Conservation (phyloP, 1,284 basidiomycete species). For the Naganishia sp. region DNA sequence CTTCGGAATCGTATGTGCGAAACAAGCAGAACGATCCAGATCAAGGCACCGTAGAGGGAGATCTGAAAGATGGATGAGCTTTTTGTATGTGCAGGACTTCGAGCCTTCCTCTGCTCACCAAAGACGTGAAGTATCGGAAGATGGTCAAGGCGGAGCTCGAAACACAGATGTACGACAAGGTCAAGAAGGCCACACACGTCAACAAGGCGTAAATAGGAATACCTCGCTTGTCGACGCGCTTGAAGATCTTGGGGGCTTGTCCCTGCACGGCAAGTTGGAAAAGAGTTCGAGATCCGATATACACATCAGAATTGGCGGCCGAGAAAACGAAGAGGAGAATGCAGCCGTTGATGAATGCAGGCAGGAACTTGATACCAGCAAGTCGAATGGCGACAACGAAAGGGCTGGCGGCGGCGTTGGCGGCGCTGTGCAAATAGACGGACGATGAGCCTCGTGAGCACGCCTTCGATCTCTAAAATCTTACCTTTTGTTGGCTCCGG, state of each 20-base stretch:
- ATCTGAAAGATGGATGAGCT: constrained; percentile 5
- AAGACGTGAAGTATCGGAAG: constrained; percentile 66
- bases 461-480: not conserved
- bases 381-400: constrained; percentile 64
- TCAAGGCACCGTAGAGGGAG: constrained; percentile 32
- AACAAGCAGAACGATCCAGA: constrained; percentile 63
- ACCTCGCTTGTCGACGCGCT: constrained; percentile 51
- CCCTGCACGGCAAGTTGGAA: constrained; percentile 60
- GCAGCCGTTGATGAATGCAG: constrained; percentile 56
- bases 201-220: constrained; percentile 56
- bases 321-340: constrained; percentile 52
- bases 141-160: constrained; percentile 47
- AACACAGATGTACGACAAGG: constrained; percentile 23
- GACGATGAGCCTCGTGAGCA: not conserved
- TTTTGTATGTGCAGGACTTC: not conserved
- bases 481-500: constrained; percentile 19
- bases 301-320: constrained; percentile 58
- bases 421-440: constrained; percentile 27
- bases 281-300: constrained; percentile 59
- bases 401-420: constrained; percentile 70
- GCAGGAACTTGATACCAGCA: constrained; percentile 55
- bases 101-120: constrained; percentile 48
- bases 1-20: constrained; percentile 73
- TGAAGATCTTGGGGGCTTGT: constrained; percentile 59
- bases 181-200: constrained; percentile 49